phyloP scores from a whole-genome alignment of 2,329 filamentous ascomycete genomes.

The Cercospora sesami region DNA sequence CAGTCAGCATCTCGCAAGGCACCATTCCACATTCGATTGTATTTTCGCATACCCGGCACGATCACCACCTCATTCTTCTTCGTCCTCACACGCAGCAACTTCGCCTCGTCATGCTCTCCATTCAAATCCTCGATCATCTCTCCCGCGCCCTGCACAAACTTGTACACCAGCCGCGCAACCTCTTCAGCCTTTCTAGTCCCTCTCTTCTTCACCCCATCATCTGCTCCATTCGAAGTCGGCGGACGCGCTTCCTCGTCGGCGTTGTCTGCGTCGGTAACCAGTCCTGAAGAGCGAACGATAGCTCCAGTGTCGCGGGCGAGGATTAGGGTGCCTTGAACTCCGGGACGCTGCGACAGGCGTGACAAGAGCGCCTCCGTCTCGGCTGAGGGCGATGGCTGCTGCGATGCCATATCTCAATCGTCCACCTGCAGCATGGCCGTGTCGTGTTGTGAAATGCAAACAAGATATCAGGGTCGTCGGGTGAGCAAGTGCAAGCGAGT shows the following conservation, averaged over 20 bases:
- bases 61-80: constrained; percentile 84
- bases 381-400: constrained; percentile 43
- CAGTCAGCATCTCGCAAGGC: neutral
- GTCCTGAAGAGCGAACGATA: constrained; percentile 72
- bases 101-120: constrained; percentile 75
- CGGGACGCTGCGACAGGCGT: constrained; percentile 72
- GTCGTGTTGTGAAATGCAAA: constrained; percentile 5
- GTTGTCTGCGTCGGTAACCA: constrained; percentile 61
- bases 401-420: constrained; percentile 25
- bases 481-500: neutral
- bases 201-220: constrained; percentile 40
- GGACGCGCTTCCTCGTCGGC: constrained; percentile 44
- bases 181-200: constrained; percentile 61
- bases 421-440: neutral
- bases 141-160: constrained; percentile 69
- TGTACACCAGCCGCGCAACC: constrained; percentile 74
- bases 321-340: constrained; percentile 75
- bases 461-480: constrained; percentile 1
- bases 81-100: constrained; percentile 73
- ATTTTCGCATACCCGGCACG: constrained; percentile 57
- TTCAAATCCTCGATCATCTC: constrained; percentile 72
- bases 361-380: constrained; percentile 66
- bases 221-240: constrained; percentile 32
- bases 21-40: neutral
- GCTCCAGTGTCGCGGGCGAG: constrained; percentile 70